Evolutionary conservation across 768 basidiomycete genomes (phyloP), one percentile per base, ranked within the genome.

Genomic region (Macrolepiota dolichaula): DNA sequence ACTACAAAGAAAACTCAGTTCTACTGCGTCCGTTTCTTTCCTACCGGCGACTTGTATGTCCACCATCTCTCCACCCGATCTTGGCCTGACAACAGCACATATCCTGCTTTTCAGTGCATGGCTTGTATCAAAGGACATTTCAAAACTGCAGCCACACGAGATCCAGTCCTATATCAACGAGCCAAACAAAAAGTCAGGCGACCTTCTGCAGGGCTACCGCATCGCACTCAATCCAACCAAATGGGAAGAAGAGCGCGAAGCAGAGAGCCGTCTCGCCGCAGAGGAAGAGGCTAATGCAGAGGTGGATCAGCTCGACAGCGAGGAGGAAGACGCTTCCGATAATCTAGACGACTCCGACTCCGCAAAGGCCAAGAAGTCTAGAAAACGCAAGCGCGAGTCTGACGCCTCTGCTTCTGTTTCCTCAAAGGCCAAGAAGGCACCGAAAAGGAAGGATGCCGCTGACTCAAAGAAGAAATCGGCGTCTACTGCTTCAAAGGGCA

Each of bases 21-120:
- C 65, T 88, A 91, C 74, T 82, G 81, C 56, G 75, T 85, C 35
- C 81, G 88, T 65, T 99, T 96, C 83, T 98, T 97, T 83, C 95
- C 97, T 4, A 84, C 83, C 29, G 95, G 92, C 55, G 96, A 98
- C 75, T 92, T 88, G 97, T 98, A 69, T 73, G 96, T 87, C 57
- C 54, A 55, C 46, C 51, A 59, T 55, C 27, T 55, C 55, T 35
- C 42, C 42, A 37, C 32, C 32, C 51, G 60, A 13, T 35, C 17
- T 69, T 27, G 2, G 49, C 37, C 32, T 57, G 62, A 50, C 46
- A 35, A 11, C 42, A 19, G 44, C 44, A 17, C 22, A 27, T 60
- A 10, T 59, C 25, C 25, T 53, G 55, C 37, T 65, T 27, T 19
- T 7, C 65, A 98, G 96, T 75, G 83, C 92, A 19, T 98, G 96